Conservation (phyloP, 345 rosid species). For the Pugionium cornutum region DNA sequence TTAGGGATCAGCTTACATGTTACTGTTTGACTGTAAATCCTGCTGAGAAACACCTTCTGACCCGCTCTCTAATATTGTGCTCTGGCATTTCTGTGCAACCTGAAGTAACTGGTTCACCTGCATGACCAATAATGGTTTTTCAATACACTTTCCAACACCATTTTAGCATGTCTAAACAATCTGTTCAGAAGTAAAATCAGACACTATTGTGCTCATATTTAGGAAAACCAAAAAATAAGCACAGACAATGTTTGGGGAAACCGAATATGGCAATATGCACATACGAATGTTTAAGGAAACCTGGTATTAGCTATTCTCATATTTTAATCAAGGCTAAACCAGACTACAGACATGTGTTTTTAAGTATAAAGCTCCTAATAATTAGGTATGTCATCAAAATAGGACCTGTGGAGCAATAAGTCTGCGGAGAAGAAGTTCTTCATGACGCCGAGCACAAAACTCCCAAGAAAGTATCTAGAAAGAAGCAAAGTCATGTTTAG, state of each 20-base stretch:
- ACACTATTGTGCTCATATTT: constrained; percentile 4
- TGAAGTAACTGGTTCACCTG: constrained; percentile 90
- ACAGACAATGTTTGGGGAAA: constrained; percentile 8
- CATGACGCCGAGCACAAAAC: constrained; percentile 88
- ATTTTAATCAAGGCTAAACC: no score
- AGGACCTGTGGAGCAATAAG: constrained; percentile 87
- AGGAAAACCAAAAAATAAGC: constrained; percentile 2
- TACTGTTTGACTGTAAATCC: constrained; percentile 82
- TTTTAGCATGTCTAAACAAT: constrained; percentile 1
- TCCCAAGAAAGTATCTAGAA: constrained; percentile 90
- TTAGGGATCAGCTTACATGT: constrained; percentile 55
- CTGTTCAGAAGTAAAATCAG: constrained; percentile 6
- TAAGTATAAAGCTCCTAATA: constrained; percentile 3
- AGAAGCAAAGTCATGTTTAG: constrained; percentile 15
- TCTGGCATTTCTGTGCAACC: constrained; percentile 91
- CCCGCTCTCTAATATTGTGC: constrained; percentile 83
- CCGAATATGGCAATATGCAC: neutral
- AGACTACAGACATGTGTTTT: constrained; percentile 51
- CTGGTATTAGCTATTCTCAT: neutral
- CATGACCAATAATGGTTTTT: constrained; percentile 23
- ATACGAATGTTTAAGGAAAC: neutral
- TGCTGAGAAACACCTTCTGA: constrained; percentile 79
- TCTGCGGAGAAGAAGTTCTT: constrained; percentile 89
- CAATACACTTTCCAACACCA: constrained; percentile 10
- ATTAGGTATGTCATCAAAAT: constrained; percentile 15